Conservation (phyloP, 257 asterid genomes). For the Catharanthus roseus region DNA sequence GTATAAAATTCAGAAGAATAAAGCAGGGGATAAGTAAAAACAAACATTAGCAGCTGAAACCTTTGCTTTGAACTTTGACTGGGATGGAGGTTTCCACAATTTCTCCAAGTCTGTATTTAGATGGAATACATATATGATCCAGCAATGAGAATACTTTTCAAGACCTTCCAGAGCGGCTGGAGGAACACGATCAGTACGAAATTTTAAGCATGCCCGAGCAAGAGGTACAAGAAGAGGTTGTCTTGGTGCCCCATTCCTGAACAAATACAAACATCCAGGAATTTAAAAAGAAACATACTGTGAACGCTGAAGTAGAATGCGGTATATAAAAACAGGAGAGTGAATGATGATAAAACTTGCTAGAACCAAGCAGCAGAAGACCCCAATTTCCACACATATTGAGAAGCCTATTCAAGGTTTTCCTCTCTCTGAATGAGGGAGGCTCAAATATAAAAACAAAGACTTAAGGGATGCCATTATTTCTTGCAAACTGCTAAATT, state of each 20-base stretch:
- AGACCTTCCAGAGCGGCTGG: conserved; percentile 88
- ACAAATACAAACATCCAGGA: conserved; percentile 3
- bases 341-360: background rate
- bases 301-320: background rate
- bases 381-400: background rate
- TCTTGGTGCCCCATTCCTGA: conserved; percentile 94
- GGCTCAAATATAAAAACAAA: background rate
- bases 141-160: conserved; percentile 84
- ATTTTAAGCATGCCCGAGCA: conserved; percentile 67
- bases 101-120: conserved; percentile 84
- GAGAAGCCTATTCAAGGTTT: conserved; percentile 1
- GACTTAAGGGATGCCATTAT: background rate
- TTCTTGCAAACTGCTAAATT: background rate
- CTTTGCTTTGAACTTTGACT: conserved; percentile 85
- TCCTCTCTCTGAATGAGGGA: background rate
- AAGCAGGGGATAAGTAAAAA: background rate
- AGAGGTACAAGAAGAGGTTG: conserved; percentile 97
- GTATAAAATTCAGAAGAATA: background rate
- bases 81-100: conserved; percentile 85
- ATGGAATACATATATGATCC: conserved; percentile 93
- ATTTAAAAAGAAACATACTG: background rate
- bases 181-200: conserved; percentile 71
- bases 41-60: conserved; percentile 23
- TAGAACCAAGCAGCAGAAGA: background rate
- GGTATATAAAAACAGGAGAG: background rate